Conservation (phyloP, 1,139 yeast genomes). For the Yamadazyma kanchanaburiensis region DNA sequence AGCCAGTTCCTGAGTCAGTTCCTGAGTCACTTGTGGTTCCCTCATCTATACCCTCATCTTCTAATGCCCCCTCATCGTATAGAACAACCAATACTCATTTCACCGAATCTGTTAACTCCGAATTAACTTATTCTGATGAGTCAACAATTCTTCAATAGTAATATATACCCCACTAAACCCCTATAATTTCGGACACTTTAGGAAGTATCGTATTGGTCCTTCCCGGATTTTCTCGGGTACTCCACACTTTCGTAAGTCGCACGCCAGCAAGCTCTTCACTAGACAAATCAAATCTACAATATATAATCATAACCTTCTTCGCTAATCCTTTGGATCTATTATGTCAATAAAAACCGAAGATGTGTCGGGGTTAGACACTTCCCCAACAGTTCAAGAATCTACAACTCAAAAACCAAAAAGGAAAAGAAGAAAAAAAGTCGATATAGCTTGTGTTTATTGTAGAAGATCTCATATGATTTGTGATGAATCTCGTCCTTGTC, state of each 20-base stretch:
- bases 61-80: constrained; percentile 1
- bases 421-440: constrained; percentile 54
- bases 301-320: constrained; percentile 1
- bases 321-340: background rate
- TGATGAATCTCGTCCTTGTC: constrained; percentile 83
- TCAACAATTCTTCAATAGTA: too few species aligned
- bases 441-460: constrained; percentile 84
- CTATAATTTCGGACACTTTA: too few species aligned
- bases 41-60: constrained; percentile 2
- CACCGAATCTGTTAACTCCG: too few species aligned
- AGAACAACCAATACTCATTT: constrained; percentile 3
- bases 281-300: background rate
- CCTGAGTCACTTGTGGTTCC: too few species aligned
- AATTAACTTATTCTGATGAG: too few species aligned
- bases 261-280: too few species aligned
- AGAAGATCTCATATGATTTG: constrained; percentile 94
- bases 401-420: constrained; percentile 11
- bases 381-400: too few species aligned
- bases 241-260: too few species aligned
- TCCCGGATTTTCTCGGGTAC: too few species aligned
- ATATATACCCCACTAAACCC: too few species aligned
- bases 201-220: too few species aligned
- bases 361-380: background rate
- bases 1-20: background rate
- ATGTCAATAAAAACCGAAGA: constrained; percentile 1